phyloP scores from a whole-genome alignment of 164 flowering plant species.

The Tetracentron sinense region DNA sequence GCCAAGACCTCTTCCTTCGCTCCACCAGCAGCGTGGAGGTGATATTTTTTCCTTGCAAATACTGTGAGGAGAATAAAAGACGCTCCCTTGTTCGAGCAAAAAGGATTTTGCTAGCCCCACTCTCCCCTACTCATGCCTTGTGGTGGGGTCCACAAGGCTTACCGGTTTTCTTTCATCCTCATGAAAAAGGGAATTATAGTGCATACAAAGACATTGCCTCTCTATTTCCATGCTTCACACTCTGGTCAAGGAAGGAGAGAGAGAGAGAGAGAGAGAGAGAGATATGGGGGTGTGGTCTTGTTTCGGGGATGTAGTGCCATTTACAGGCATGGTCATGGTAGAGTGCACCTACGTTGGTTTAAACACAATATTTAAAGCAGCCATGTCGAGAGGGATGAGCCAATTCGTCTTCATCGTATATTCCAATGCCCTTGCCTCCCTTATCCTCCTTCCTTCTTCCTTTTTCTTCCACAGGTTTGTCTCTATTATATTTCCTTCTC shows the following conservation, averaged over 20 bases:
- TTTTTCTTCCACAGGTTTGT: conserved; percentile 49
- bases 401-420: conserved; percentile 61
- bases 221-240: too few relatives aligned
- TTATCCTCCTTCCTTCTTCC: conserved; percentile 57
- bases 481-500: background rate
- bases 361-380: conserved; percentile 67
- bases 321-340: conserved; percentile 50
- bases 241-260: background rate
- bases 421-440: conserved; percentile 55
- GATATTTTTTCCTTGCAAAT: too few relatives aligned
- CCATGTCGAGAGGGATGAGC: conserved; percentile 51
- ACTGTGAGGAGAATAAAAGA: too few relatives aligned
- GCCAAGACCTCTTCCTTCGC: too few relatives aligned
- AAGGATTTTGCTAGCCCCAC: too few relatives aligned
- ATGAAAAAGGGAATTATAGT: too few relatives aligned
- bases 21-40: too few relatives aligned
- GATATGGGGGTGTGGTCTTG: conserved; percentile 21
- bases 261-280: conserved; percentile 16
- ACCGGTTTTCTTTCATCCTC: too few relatives aligned
- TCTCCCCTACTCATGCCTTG: too few relatives aligned
- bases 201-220: too few relatives aligned
- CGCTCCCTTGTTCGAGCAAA: too few relatives aligned
- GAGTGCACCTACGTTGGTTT: conserved; percentile 59
- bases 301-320: conserved; percentile 40
- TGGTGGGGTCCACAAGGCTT: too few relatives aligned